A percentile compares a stretch with the other conserved stretches of the same genome.
phyloP scores from a whole-genome alignment of 768 basidiomycete species.

The Lentinula detonsa region DNA sequence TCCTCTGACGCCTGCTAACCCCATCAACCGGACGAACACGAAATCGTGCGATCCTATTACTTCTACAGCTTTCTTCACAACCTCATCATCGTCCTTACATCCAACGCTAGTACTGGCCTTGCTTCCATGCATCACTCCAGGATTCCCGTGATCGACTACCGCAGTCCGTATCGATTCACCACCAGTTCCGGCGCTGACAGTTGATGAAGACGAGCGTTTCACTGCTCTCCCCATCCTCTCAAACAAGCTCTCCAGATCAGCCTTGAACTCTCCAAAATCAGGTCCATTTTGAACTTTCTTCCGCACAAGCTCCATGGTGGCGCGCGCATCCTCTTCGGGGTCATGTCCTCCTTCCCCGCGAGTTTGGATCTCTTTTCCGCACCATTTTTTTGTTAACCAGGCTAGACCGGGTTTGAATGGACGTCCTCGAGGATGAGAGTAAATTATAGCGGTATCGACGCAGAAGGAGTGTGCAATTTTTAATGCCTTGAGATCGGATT shows the following conservation, averaged over 20 bases:
- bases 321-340: conserved; percentile 90
- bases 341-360: conserved; percentile 85
- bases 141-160: conserved; percentile 84
- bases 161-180: conserved; percentile 45
- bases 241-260: conserved; percentile 83
- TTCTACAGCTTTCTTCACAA: conserved; percentile 62
- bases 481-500: conserved; percentile 87
- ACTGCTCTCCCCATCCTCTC: conserved; percentile 67
- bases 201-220: conserved; percentile 13
- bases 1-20: conserved; percentile 70
- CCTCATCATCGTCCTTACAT: conserved; percentile 74
- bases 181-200: conserved; percentile 11
- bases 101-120: conserved; percentile 75
- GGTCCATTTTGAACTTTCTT: conserved; percentile 74
- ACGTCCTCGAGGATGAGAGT: conserved; percentile 89
- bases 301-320: conserved; percentile 78
- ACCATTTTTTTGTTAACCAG: conserved; percentile 97
- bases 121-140: conserved; percentile 75
- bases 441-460: conserved; percentile 88
- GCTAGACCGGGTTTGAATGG: conserved; percentile 93
- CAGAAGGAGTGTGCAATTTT: conserved; percentile 82
- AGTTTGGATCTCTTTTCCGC: conserved; percentile 82
- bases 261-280: conserved; percentile 83
- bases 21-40: conserved; percentile 79
- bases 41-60: conserved; percentile 67